Conservation (phyloP, 2,329 filamentous ascomycete species). For the Sporothrix schenckii region DNA sequence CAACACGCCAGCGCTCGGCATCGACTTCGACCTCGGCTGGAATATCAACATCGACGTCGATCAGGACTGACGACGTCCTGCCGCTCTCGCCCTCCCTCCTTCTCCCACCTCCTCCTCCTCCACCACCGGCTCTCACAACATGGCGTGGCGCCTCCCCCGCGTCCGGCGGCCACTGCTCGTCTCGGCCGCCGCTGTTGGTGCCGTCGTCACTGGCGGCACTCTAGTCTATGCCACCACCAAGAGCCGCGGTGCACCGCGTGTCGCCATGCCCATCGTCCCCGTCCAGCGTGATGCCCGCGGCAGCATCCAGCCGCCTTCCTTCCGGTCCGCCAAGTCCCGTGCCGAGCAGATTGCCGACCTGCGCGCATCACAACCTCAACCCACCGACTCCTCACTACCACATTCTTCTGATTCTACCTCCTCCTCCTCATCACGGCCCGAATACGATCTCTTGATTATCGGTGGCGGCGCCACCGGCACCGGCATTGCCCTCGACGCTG, state of each 20-base stretch:
- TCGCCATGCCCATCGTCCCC: conserved; percentile 28
- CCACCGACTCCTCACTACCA: conserved; percentile 33
- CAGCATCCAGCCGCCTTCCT: conserved; percentile 29
- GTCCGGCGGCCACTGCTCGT: conserved; percentile 29
- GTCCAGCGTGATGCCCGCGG: conserved; percentile 30
- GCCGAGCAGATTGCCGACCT: conserved; percentile 32
- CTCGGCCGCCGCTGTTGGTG: conserved; percentile 29
- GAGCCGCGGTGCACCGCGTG: background rate
- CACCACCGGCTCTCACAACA: background rate
- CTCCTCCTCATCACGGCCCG: conserved; percentile 45
- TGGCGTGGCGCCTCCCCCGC: conserved; percentile 28
- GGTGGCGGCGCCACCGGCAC: conserved; percentile 78
- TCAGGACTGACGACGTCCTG: conserved; percentile 12
- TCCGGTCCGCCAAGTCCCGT: conserved; percentile 26
- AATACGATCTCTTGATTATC: conserved; percentile 78
- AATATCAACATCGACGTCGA: background rate
- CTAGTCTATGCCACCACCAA: conserved; percentile 17
- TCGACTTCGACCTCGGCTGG: background rate
- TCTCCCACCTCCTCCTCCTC: background rate
- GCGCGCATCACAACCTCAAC: background rate
- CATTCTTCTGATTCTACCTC: background rate
- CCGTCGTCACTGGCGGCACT: conserved; percentile 25
- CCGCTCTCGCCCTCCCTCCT: background rate
- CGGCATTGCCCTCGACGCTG: conserved; percentile 79
- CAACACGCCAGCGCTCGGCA: background rate